Conservation (phyloP, 768 basidiomycete species). For the Suillus subluteus region DNA sequence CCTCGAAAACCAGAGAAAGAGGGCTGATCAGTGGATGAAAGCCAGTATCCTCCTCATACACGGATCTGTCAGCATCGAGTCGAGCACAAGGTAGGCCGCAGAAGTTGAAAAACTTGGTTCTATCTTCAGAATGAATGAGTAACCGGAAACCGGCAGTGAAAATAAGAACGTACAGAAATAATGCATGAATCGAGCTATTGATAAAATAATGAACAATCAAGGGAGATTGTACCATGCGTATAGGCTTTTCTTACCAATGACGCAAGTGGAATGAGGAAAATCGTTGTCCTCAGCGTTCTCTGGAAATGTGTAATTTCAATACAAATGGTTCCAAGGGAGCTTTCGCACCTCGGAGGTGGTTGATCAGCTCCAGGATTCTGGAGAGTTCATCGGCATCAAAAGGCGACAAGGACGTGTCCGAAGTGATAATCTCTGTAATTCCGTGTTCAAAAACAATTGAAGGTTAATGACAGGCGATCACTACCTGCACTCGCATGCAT, state of each 20-base stretch:
- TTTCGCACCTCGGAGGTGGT: slow-evolving; percentile 11
- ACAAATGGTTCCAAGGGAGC: background rate
- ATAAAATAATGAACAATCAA: background rate
- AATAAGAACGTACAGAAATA: slow-evolving; percentile 1
- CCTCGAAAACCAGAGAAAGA: slow-evolving; percentile 3
- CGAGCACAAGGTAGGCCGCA: slow-evolving; percentile 13
- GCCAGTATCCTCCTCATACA: slow-evolving; percentile 6
- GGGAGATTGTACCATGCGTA: background rate
- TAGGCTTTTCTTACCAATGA: slow-evolving; percentile 12
- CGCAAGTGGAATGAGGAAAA: slow-evolving; percentile 11
- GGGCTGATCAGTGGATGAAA: slow-evolving; percentile 2
- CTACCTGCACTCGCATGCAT: slow-evolving; percentile 16
- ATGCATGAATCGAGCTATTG: slow-evolving; percentile 6
- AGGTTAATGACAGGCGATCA: background rate
- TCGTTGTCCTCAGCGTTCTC: slow-evolving; percentile 4
- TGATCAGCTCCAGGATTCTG: slow-evolving; percentile 12
- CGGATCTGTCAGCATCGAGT: slow-evolving; percentile 13
- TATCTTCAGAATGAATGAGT: slow-evolving; percentile 11
- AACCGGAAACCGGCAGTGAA: background rate
- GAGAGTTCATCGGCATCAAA: slow-evolving; percentile 12
- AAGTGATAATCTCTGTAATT: slow-evolving; percentile 8
- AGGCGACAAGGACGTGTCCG: slow-evolving; percentile 14
- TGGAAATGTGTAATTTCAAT: background rate
- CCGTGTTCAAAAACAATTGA: background rate
- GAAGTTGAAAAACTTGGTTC: slow-evolving; percentile 16